Percentiles rank a stretch among this genome's conserved stretches.
These are phyloP conservation scores for Takashimella tepidaria DNA, from an alignment of 1,284 basidiomycete genomes.

Conservation along the genomic window DNA sequence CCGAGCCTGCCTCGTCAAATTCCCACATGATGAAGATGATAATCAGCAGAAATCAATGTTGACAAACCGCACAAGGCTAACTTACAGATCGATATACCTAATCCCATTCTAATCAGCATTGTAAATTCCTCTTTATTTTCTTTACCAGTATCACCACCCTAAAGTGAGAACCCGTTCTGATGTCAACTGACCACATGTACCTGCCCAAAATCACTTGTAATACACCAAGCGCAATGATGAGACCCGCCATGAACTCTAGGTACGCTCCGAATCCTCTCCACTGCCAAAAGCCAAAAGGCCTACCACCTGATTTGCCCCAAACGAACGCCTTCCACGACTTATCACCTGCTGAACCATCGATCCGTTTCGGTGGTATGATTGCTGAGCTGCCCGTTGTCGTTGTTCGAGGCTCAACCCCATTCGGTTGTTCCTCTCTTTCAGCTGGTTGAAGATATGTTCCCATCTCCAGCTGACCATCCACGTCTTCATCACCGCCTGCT, in stretches of 20 bases:
- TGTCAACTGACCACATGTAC: constrained; percentile 34
- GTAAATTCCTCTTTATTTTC: too few species aligned
- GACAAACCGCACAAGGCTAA: too few species aligned
- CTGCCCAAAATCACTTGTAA: constrained; percentile 39
- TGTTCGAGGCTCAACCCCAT: not conserved
- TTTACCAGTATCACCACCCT: too few species aligned
- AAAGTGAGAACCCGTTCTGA: too few species aligned
- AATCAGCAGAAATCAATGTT: too few species aligned
- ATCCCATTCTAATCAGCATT: constrained; percentile 1
- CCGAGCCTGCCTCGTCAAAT: constrained; percentile 40
- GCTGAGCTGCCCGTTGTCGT: not conserved
- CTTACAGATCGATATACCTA: constrained; percentile 45
- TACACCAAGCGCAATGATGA: constrained; percentile 46
- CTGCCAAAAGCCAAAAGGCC: constrained; percentile 51
- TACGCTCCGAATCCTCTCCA: constrained; percentile 49
- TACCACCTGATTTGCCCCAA: not conserved
- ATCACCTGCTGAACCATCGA: not conserved
- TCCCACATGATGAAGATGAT: not conserved
- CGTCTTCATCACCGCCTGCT: not conserved
- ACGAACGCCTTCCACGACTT: not conserved
- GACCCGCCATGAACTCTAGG: constrained; percentile 49
- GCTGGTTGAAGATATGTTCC: not conserved
- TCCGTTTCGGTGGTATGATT: not conserved
- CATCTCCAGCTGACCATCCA: not conserved
- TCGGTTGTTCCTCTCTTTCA: not conserved